phyloP scores from a whole-genome alignment of 1,284 basidiomycete genomes.

The Ustilago esculenta region DNA sequence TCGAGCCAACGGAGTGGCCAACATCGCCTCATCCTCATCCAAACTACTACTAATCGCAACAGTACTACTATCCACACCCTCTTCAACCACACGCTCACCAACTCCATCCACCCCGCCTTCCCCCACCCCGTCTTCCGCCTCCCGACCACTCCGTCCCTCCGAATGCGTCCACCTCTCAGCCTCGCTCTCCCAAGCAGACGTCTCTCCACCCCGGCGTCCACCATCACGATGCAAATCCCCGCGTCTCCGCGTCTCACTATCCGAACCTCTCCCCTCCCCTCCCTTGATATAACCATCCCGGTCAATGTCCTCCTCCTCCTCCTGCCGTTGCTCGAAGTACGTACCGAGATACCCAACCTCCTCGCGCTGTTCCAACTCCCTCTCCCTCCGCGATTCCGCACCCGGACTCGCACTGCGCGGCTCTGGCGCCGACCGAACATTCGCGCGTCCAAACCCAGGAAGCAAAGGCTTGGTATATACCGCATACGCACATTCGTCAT shows the following conservation, averaged over 20 bases:
- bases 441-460: constrained; percentile 87
- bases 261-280: constrained; percentile 53
- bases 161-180: constrained; percentile 34
- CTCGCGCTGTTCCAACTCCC: constrained; percentile 82
- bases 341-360: constrained; percentile 85
- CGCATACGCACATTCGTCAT: constrained; percentile 91
- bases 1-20: constrained; percentile 42
- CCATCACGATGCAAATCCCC: constrained; percentile 21
- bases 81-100: constrained; percentile 3
- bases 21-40: constrained; percentile 44
- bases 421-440: constrained; percentile 80
- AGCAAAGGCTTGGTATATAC: constrained; percentile 91
- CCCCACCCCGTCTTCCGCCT: no score
- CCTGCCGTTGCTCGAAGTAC: constrained; percentile 60
- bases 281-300: constrained; percentile 64
- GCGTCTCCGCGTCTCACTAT: constrained; percentile 40
- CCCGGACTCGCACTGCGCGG: constrained; percentile 71
- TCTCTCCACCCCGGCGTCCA: constrained; percentile 37
- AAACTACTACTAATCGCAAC: constrained; percentile 31
- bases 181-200: constrained; percentile 53
- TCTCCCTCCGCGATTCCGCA: constrained; percentile 73
- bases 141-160: constrained; percentile 23
- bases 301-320: constrained; percentile 62
- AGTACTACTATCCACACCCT: constrained; percentile 15
- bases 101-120: no score